Evolutionary conservation across 1,284 basidiomycete genomes (phyloP).

Genomic region (Malassezia equina): DNA sequence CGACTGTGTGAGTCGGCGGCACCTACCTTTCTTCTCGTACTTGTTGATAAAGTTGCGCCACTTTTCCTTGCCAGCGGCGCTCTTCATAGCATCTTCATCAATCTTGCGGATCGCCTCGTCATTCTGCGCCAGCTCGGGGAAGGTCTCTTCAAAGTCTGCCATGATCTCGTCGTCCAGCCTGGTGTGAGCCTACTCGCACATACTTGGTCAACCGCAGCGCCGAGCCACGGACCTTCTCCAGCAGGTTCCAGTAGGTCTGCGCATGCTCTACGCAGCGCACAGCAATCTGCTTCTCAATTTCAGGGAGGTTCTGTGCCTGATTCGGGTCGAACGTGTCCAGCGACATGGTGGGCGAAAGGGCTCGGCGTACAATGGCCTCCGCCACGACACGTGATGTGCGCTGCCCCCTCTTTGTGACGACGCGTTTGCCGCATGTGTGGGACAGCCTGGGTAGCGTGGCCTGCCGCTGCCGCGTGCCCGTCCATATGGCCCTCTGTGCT

Average conservation of each 20-base stretch:
- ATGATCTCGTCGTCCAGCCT: constrained; percentile 54
- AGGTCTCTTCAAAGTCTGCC: constrained; percentile 62
- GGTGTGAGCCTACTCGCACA: constrained; percentile 8
- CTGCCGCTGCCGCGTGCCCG: neutral
- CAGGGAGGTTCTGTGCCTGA: constrained; percentile 66
- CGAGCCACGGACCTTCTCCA: constrained; percentile 69
- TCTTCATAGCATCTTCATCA: constrained; percentile 94
- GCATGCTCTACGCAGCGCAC: constrained; percentile 71
- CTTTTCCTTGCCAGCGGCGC: constrained; percentile 70
- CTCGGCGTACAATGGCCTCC: neutral
- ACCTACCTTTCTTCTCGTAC: constrained; percentile 55
- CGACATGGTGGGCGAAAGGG: constrained; percentile 9
- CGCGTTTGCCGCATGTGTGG: constrained; percentile 16
- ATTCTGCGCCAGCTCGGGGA: constrained; percentile 59
- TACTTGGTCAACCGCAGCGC: constrained; percentile 72
- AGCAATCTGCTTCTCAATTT: constrained; percentile 93
- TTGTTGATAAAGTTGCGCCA: constrained; percentile 83
- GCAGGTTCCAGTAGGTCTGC: constrained; percentile 92
- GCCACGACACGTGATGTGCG: constrained; percentile 6
- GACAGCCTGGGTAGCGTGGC: constrained; percentile 7
- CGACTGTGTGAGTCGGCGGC: constrained; percentile 50
- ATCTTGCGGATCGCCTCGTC: constrained; percentile 55
- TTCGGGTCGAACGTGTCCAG: constrained; percentile 36
- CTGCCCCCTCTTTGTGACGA: neutral
- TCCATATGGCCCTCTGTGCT: constrained; percentile 5